phyloP scores from a whole-genome alignment of 495 filamentous ascomycete genomes.

The Xylaria curta region DNA sequence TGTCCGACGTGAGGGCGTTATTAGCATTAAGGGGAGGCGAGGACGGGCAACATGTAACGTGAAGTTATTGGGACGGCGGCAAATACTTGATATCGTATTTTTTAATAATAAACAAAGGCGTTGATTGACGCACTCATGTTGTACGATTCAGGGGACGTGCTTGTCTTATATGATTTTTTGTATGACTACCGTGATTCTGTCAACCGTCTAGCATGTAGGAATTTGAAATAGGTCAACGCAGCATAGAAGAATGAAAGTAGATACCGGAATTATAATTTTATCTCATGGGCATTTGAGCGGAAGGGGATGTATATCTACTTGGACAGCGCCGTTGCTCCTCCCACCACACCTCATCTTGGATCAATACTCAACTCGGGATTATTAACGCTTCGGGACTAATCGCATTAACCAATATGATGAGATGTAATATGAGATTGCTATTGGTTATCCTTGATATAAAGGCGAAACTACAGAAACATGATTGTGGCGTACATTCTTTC shows the following conservation, averaged over 20 bases:
- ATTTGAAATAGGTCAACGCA: neutral
- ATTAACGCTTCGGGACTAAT: neutral
- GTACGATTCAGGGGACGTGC: neutral
- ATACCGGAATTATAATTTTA: neutral
- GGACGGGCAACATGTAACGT: conserved; percentile 56
- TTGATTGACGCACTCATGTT: neutral
- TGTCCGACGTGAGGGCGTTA: conserved; percentile 89
- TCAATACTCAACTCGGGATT: neutral
- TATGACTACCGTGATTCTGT: neutral
- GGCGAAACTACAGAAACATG: neutral
- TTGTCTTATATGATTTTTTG: neutral
- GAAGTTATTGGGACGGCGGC: conserved; percentile 16
- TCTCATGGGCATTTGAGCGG: neutral
- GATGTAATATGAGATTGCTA: neutral
- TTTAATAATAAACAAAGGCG: conserved; percentile 21
- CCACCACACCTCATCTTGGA: neutral
- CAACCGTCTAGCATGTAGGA: neutral
- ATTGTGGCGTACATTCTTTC: neutral
- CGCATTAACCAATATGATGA: neutral
- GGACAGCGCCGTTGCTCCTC: neutral
- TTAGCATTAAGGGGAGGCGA: conserved; percentile 88
- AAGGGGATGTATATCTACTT: neutral
- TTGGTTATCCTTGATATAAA: neutral
- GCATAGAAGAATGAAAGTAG: neutral
- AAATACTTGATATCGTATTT: conserved; percentile 29